These are phyloP conservation scores for Herpetomonas samuelpessoai DNA, from an alignment of 208 protist species.

Conservation along the genomic window DNA sequence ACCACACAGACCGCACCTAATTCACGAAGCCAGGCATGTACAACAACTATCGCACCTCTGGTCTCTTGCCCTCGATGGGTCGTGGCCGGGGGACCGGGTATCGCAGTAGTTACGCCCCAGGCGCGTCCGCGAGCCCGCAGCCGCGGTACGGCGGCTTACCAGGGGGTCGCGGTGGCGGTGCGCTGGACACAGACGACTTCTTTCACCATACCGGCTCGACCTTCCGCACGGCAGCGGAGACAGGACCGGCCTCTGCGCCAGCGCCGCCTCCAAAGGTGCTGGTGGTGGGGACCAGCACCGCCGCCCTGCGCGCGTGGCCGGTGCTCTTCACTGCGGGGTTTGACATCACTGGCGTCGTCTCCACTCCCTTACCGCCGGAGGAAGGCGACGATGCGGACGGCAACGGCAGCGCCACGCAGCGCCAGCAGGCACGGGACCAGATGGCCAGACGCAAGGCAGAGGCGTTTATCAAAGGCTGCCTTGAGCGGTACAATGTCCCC, in stretches of 20 bases:
- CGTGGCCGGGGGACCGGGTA: too few species aligned
- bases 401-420: too few species aligned
- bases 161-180: too few species aligned
- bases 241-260: background rate
- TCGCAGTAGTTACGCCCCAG: too few species aligned
- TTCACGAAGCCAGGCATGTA: too few species aligned
- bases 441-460: background rate
- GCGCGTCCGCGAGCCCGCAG: too few species aligned
- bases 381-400: background rate
- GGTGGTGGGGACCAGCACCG: slow-evolving; percentile 19
- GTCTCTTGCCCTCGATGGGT: too few species aligned
- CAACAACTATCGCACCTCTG: too few species aligned
- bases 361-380: background rate
- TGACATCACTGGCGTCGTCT: slow-evolving; percentile 14
- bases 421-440: background rate
- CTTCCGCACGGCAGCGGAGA: background rate
- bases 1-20: too few species aligned
- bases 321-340: slow-evolving; percentile 15
- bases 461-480: slow-evolving; percentile 21
- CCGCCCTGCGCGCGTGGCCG: slow-evolving; percentile 12
- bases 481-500: slow-evolving; percentile 13
- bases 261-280: slow-evolving; percentile 12
- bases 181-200: too few species aligned
- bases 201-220: background rate
- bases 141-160: too few species aligned